Evolutionary conservation across 306 rosid genomes (phyloP), one percentile per base, ranked within the genome.

Genomic region (Cicer pinnatifidum): DNA sequence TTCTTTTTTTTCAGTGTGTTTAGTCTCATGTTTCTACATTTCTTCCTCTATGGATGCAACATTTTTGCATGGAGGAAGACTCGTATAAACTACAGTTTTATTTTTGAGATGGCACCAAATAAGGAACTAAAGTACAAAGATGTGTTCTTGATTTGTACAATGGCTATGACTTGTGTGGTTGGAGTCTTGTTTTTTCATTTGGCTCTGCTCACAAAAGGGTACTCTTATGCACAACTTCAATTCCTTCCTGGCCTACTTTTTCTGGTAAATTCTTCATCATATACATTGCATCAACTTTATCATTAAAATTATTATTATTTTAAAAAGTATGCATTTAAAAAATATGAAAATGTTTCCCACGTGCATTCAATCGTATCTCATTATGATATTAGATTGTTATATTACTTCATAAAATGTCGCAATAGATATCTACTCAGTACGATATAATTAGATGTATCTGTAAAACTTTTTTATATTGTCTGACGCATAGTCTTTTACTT

Each of bases 21-120:
- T 86, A 87, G 97, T 90, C 91, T 94, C 12, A 11, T 94, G 85
- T 94, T 94, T 78, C 93, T 94, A n/a, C 99, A 94, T 80, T 82
- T 94, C 82, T 90, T 94, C 75, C 92, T 91, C 9, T 91, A 89
- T 28, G 99, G 97, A n/a, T 94, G 96, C 86, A 91, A 94, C 88
- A 90, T 89, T 59, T 82, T 87, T 15, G 96, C 96, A 0, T 94
- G 99, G 99, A 84, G 92, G 82, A 94, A 87, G 86, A 73, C 90
- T 69, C 95, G 97, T 6, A 90, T 94, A 87, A 94, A 91, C 68
- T 91, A 91, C 73, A 80, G 87, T 83, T 94, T 94, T 87, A 94
- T 94, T 76, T 91, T 94, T 57, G 99, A 94, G 88, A 80, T 89
- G 9, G 59, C 85, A 3, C 83, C 88, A 37, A 88, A 89, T 1